Percentiles rank a stretch among this genome's conserved stretches.
Conservation (phyloP, 75 land plant species). For the Isoetes taiwanensis region DNA sequence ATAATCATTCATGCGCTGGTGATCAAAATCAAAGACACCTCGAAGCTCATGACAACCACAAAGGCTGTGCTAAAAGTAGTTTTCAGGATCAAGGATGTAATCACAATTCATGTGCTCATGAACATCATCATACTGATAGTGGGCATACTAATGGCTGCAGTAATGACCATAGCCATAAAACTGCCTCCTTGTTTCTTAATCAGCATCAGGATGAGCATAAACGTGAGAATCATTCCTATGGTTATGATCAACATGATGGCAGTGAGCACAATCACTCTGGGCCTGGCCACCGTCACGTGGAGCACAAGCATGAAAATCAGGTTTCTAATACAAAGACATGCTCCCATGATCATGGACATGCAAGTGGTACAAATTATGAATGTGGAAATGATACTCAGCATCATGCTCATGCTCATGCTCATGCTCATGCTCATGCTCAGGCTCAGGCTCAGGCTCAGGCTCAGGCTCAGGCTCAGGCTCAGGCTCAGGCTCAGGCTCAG, state of each 20-base stretch:
- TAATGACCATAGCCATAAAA: conserved; percentile 9
- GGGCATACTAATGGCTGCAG: conserved; percentile 9
- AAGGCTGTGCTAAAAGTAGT: neutral
- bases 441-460: conserved; percentile 12
- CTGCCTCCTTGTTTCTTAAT: too few relatives aligned
- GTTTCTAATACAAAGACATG: too few relatives aligned
- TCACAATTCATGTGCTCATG: conserved; percentile 2
- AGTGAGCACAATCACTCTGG: neutral
- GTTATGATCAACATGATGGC: conserved; percentile 17
- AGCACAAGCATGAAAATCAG: neutral
- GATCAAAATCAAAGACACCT: neutral
- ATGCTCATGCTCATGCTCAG: neutral
- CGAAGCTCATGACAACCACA: neutral
- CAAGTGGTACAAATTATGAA: too few relatives aligned
- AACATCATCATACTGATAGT: conserved; percentile 6
- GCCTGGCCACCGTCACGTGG: conserved; percentile 7
- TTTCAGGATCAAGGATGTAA: neutral
- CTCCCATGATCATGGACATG: too few relatives aligned
- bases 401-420: conserved; percentile 13
- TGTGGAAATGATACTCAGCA: too few relatives aligned
- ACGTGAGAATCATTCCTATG: conserved; percentile 6
- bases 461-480: neutral
- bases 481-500: conserved; percentile 1
- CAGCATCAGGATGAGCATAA: conserved; percentile 9
- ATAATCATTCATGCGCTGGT: conserved; percentile 4